Percentiles rank a stretch among this genome's conserved stretches.
Conservation (phyloP, 805 yeast species). For the Candida parachauliodes region DNA sequence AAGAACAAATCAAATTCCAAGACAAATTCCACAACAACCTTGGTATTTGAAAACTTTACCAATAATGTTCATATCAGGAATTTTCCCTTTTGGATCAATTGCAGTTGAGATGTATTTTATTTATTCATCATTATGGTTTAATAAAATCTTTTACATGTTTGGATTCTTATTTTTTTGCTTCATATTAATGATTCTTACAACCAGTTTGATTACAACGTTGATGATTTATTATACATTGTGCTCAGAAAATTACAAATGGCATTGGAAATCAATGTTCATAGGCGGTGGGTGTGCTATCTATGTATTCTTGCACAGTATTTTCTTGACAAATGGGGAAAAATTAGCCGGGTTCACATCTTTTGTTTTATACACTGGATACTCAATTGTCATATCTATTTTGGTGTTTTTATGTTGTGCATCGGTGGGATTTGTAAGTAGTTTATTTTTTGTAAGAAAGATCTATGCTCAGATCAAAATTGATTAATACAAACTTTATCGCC, state of each 20-base stretch:
- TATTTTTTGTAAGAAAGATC: conserved; percentile 72
- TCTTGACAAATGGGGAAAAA: conserved; percentile 60
- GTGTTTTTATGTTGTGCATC: conserved; percentile 85
- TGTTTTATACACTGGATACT: conserved; percentile 80
- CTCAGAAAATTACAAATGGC: conserved; percentile 94
- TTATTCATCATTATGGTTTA: conserved; percentile 88
- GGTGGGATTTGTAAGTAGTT: conserved; percentile 73
- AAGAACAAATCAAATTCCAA: conserved; percentile 89
- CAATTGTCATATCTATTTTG: conserved; percentile 62
- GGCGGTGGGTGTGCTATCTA: conserved; percentile 89
- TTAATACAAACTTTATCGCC: too few species aligned
- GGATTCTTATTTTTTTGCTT: conserved; percentile 92
- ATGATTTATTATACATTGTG: conserved; percentile 82
- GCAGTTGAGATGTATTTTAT: conserved; percentile 94
- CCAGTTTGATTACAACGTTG: conserved; percentile 74
- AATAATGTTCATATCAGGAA: conserved; percentile 73
- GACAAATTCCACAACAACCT: conserved; percentile 93
- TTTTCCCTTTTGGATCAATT: conserved; percentile 92
- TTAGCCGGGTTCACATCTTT: conserved; percentile 74
- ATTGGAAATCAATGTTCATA: conserved; percentile 85
- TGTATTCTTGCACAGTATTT: conserved; percentile 77
- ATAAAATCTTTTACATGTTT: conserved; percentile 93
- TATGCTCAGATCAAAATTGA: conserved; percentile 87
- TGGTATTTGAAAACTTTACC: conserved; percentile 70
- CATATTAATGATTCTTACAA: conserved; percentile 75